Percentiles rank a stretch among this genome's conserved stretches.
These are phyloP conservation scores for Hordeum marinum DNA, from an alignment of 176 grass and related monocot species.

Conservation along the genomic window DNA sequence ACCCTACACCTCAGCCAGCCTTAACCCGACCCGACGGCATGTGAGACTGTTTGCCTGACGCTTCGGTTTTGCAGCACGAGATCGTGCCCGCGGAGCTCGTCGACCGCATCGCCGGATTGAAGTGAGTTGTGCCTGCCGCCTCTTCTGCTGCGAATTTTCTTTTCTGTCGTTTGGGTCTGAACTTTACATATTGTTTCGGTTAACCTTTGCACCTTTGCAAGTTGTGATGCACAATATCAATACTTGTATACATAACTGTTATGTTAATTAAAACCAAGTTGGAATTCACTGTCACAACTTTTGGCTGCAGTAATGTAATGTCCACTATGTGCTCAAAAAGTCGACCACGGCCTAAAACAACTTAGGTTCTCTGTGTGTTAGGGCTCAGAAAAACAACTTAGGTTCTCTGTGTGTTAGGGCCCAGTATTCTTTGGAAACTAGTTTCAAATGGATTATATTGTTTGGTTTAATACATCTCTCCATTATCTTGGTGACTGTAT, in stretches of 20 bases:
- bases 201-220: not conserved
- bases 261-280: not conserved
- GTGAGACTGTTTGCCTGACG: not conserved
- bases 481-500: not conserved
- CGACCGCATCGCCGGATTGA: constrained; percentile 79
- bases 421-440: not conserved
- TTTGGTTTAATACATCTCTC: not conserved
- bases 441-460: not conserved
- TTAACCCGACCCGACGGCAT: not conserved
- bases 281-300: not conserved
- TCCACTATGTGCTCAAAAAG: not conserved
- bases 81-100: constrained; percentile 83
- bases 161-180: not conserved
- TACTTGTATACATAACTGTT: not conserved
- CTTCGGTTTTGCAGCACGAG: constrained; percentile 49
- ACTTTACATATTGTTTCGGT: not conserved
- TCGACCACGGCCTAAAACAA: not conserved
- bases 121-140: constrained; percentile 29
- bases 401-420: not conserved
- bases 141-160: not conserved
- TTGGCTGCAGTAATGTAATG: not conserved
- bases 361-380: too few relatives aligned
- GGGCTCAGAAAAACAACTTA: not conserved
- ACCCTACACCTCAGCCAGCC: not conserved
- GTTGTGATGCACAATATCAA: not conserved